Base-by-base conservation (phyloP, 306 rosid species). In the Corylus heterophylla region DNA sequence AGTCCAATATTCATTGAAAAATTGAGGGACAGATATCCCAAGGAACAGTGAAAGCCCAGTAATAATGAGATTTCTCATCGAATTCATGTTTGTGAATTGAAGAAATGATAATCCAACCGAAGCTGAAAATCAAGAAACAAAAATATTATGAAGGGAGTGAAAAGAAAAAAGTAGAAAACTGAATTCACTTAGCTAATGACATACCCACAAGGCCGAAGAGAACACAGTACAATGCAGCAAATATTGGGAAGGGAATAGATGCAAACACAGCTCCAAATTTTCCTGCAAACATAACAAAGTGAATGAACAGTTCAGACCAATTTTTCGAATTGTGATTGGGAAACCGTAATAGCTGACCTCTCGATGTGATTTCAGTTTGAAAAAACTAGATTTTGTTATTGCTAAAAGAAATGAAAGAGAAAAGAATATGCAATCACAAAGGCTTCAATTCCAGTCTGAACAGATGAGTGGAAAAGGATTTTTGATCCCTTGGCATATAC, bases 241-340 rank as follows among this genome's bases (percentile, higher is more conserved):
- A 95, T 79, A 95, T 92, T 0, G 98, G 92, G 86, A 89, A 82
- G 39, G 98, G 98, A 85, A 95, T 95, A 8, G 98, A 95, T 71
- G 98, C 98, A 88, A 95, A 95, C 73, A 95, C 95, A 70, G 98
- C 98, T 50, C 98, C 98, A 79, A 95, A 95, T 78, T 95, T 92
- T 49, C 98, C 98, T 95, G 88, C 68, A 82, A 56, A 48, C 18
- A 74, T 52, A 55, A 31, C 61, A 35, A 50, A 74, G 67, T 37
- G 67, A 78, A 64, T 54, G 31, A 58, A 56, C 8, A 54, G 47
- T 55, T 44, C 16, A 74, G 12, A 44, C 35, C 35, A 31, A 66
- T 0, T 17, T 78, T 61, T 16, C 12, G 58, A 17, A 74, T 44
- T 20, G 18, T 18, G 18, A 17, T 70, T 47, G 50, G 25, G 9